Conservation (phyloP, 2,329 filamentous ascomycete species). For the Dothiorella sarmentorum region DNA sequence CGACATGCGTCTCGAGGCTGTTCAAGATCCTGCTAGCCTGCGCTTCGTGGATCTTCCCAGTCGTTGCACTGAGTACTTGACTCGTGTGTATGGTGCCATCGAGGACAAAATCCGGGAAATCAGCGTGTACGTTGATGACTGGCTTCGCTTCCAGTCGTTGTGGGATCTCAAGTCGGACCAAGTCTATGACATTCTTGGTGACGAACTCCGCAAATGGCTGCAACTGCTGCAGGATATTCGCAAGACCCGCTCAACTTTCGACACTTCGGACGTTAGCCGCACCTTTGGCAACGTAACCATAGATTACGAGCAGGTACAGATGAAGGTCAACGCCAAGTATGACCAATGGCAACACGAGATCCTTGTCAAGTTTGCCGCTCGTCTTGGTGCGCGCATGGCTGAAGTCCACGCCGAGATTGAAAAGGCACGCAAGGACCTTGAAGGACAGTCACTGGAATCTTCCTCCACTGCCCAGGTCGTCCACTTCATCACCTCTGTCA, state of each 20-base stretch:
- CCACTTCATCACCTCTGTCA: conserved; percentile 96
- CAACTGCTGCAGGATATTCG: conserved; percentile 96
- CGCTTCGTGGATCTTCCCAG: conserved; percentile 83
- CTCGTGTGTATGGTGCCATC: conserved; percentile 75
- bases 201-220: conserved; percentile 88
- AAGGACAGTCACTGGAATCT: conserved; percentile 86
- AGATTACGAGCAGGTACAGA: conserved; percentile 97
- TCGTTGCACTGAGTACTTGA: conserved; percentile 74
- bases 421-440: conserved; percentile 83
- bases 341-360: conserved; percentile 99
- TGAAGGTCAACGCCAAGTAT: conserved; percentile 98
- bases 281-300: conserved; percentile 93
- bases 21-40: conserved; percentile 55
- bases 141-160: conserved; percentile 96
- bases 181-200: conserved; percentile 86
- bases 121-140: conserved; percentile 87
- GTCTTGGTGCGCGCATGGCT: conserved; percentile 84
- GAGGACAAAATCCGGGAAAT: conserved; percentile 80
- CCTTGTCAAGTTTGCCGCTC: conserved; percentile 83
- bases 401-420: conserved; percentile 91
- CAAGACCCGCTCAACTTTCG: conserved; percentile 92
- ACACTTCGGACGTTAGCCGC: conserved; percentile 90
- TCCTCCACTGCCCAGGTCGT: conserved; percentile 96
- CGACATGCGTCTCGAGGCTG: conserved; percentile 73
- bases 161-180: conserved; percentile 98